Conservation (phyloP, 2,329 filamentous ascomycete species). For the Arachnomyces sp. region DNA sequence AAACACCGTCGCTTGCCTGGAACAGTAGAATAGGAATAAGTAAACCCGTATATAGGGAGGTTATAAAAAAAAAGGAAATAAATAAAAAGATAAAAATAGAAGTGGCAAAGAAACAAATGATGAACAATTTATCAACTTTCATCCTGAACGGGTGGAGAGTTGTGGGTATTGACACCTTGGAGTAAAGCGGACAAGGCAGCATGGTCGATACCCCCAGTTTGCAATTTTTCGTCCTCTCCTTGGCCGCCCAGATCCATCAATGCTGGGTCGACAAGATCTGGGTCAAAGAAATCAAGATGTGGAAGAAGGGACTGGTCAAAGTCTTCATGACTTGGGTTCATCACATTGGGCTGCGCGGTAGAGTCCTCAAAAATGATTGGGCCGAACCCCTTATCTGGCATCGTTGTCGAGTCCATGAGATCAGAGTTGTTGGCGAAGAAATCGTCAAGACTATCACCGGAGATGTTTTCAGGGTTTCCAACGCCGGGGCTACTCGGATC, state of each 20-base stretch:
- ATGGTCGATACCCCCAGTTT: constrained; percentile 5
- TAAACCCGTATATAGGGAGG: not conserved
- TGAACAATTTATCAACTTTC: not conserved
- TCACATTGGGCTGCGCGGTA: constrained; percentile 2
- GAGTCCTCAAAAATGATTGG: constrained; percentile 22
- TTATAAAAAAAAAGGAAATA: constrained; percentile 6
- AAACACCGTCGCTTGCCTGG: too few relatives aligned
- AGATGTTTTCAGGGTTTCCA: too few relatives aligned
- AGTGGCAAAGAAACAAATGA: not conserved
- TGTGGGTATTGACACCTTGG: constrained; percentile 7
- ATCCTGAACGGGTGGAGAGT: not conserved
- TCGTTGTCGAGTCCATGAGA: too few relatives aligned
- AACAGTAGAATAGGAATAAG: not conserved
- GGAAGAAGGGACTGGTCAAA: constrained; percentile 4
- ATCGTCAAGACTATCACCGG: too few relatives aligned
- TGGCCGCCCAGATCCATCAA: constrained; percentile 18
- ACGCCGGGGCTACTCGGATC: constrained; percentile 21
- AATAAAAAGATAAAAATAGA: constrained; percentile 2
- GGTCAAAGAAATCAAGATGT: constrained; percentile 25
- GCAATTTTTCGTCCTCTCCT: constrained; percentile 6
- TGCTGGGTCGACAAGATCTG: constrained; percentile 23
- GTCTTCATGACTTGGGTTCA: constrained; percentile 2
- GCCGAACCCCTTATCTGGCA: constrained; percentile 13
- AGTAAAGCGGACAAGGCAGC: constrained; percentile 9
- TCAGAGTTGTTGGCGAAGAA: too few relatives aligned